phyloP scores from a whole-genome alignment of 257 asterid species.

The Ilex asprella region DNA sequence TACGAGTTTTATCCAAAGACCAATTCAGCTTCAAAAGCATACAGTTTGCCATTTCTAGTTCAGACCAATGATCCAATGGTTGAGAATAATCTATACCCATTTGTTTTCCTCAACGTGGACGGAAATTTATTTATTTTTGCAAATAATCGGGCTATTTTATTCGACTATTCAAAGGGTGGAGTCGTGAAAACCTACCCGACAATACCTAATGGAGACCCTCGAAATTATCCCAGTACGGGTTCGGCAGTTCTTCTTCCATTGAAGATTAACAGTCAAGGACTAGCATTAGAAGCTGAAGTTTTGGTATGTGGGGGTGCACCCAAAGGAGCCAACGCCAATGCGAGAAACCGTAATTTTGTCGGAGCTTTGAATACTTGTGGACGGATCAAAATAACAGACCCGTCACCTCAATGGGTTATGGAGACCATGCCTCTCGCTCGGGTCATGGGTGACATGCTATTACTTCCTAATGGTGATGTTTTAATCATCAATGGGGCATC shows the following conservation, averaged over 20 bases:
- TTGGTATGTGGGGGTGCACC: slow-evolving; percentile 48
- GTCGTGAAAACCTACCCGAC: slow-evolving; percentile 29
- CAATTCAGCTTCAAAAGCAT: not conserved
- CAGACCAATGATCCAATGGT: slow-evolving; percentile 23
- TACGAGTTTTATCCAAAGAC: slow-evolving; percentile 39
- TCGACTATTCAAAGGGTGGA: slow-evolving; percentile 14
- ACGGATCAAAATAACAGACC: slow-evolving; percentile 27
- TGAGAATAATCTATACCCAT: slow-evolving; percentile 42
- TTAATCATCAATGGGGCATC: slow-evolving; percentile 38
- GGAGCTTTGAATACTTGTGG: slow-evolving; percentile 37
- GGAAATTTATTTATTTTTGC: slow-evolving; percentile 44
- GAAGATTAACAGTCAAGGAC: slow-evolving; percentile 12
- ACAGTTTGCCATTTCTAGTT: slow-evolving; percentile 21
- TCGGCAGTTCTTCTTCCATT: slow-evolving; percentile 40
- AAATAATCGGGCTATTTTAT: slow-evolving; percentile 30
- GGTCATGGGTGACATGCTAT: slow-evolving; percentile 46
- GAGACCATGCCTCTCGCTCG: slow-evolving; percentile 43
- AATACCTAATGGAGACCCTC: slow-evolving; percentile 33
- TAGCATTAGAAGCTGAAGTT: slow-evolving; percentile 17
- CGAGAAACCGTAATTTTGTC: slow-evolving; percentile 11
- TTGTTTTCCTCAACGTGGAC: slow-evolving; percentile 34
- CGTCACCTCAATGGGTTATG: slow-evolving; percentile 38
- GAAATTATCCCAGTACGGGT: slow-evolving; percentile 42
- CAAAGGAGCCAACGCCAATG: slow-evolving; percentile 20
- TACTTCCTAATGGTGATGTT: slow-evolving; percentile 33